Percentiles rank a stretch among this genome's conserved stretches.
These are phyloP conservation scores for Fusarium nurragi DNA, from an alignment of 2,329 filamentous ascomycete species.

Conservation along the genomic window DNA sequence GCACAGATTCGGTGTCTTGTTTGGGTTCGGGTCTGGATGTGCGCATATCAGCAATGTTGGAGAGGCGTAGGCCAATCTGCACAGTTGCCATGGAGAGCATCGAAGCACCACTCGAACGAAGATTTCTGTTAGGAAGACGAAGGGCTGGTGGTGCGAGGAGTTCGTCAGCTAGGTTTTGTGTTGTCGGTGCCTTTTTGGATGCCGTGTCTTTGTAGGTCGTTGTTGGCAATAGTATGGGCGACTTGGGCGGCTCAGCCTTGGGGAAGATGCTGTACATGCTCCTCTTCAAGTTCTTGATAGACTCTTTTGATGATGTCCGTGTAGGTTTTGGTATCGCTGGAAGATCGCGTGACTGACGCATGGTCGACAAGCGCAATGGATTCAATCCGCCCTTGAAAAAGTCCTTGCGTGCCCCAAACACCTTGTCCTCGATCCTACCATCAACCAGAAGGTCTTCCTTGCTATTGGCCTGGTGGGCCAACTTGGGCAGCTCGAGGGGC, in stretches of 20 bases:
- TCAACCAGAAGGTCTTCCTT: conserved; percentile 23
- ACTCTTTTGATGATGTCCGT: conserved; percentile 31
- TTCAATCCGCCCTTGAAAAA: conserved; percentile 31
- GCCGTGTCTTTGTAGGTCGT: conserved; percentile 54
- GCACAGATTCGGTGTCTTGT: conserved; percentile 46
- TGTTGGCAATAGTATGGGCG: conserved; percentile 55
- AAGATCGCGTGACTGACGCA: conserved; percentile 31
- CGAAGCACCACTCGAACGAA: conserved; percentile 69
- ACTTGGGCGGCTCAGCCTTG: conserved; percentile 28
- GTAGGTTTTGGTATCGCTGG: conserved; percentile 29
- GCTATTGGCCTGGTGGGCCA: conserved; percentile 20
- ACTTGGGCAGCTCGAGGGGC: conserved; percentile 14
- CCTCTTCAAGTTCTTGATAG: conserved; percentile 39
- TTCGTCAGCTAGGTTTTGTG: conserved; percentile 13
- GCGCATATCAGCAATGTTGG: conserved; percentile 63
- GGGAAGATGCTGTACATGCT: conserved; percentile 45
- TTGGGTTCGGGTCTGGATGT: conserved; percentile 38
- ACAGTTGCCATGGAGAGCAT: conserved; percentile 73
- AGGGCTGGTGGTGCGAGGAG: conserved; percentile 56
- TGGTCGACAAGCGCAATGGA: conserved; percentile 36
- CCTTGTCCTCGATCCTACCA: conserved; percentile 48
- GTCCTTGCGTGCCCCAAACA: conserved; percentile 40
- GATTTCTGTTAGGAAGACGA: conserved; percentile 49
- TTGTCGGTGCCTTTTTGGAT: conserved; percentile 12
- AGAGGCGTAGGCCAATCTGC: conserved; percentile 75